Base-by-base conservation (phyloP, 192 early-diverging fungal species). In the Podochytrium sp. region DNA sequence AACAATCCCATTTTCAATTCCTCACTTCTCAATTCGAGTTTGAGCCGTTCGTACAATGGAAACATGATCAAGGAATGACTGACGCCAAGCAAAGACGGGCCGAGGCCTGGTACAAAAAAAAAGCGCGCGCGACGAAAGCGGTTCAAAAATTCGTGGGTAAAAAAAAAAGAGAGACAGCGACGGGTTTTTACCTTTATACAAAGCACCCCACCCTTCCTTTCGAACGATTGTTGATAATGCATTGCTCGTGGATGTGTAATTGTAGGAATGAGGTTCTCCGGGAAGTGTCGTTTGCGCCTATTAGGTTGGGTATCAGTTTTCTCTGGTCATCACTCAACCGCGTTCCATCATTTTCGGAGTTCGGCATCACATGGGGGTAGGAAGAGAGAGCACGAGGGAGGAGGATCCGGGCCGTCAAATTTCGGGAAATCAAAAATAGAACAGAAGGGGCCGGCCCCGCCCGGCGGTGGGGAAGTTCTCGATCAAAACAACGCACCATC, bases 1-100 rank as follows among this genome's bases (percentile, higher is more conserved):
- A 27, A 12, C 10, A 42, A n/a, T 23, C 30, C 62, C 32, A 6
- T 12, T n/a, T n/a, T n/a, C n/a, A n/a, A 55, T 35, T 39, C 23
- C 70, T 23, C 53, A 79, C 77, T 38, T 72, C 40, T 30, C 35
- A 82, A 42, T 2, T 70, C 47, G 0, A 79, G 35, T 79, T 96
- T 97, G 40, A 98, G 78, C 63, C 89, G 84, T 81, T 99, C 97
- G 81, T 99, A 99, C 40, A 99, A 82, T 37, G 97, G 97, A 73
- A 99, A 99, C 80, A 96, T 95, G 33, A 99, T 85, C 3, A 93
- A 93, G 1, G 95, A 95, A 78, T 99, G 97, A 35, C 86, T 90
- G 37, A 96, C 92, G 40, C 97, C 97, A 78, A 98, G 83, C 64
- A 98, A 79, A n/a, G 91, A 92, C 39, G 93, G 91, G 23, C 92